A percentile compares a stretch with the other conserved stretches of the same genome.
Evolutionary conservation across 192 early-diverging fungal genomes (phyloP).

Genomic region (Dispira simplex): DNA sequence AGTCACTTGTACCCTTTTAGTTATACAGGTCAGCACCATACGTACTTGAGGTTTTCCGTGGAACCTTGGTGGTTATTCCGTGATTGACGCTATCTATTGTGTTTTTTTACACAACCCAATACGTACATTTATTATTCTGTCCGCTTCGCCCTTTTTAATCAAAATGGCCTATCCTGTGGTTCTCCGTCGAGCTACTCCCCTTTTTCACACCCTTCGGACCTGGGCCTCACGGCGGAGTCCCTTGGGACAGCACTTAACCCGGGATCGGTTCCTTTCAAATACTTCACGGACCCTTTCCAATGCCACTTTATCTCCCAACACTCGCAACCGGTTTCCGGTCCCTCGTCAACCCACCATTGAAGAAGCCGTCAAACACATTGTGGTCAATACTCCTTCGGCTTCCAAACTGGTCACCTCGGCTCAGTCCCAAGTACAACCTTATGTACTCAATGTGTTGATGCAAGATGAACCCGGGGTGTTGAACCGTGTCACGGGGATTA

Average conservation of each 20-base stretch:
- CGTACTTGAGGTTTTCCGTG: no score
- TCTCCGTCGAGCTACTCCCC: slow-evolving; percentile 22
- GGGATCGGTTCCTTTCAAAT: neutral
- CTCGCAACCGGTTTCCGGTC: neutral
- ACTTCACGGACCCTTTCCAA: neutral
- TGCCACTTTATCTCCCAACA: neutral
- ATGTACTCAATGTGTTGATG: slow-evolving; percentile 89
- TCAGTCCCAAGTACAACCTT: neutral
- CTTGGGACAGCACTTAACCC: neutral
- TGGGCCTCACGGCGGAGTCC: neutral
- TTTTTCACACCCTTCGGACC: slow-evolving; percentile 12
- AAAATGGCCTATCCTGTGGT: no score
- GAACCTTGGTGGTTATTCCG: no score
- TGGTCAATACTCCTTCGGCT: neutral
- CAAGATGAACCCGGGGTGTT: slow-evolving; percentile 76
- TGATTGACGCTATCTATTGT: no score
- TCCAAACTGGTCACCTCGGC: neutral
- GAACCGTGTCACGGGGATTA: slow-evolving; percentile 62
- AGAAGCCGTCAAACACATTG: slow-evolving; percentile 13
- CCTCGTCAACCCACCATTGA: slow-evolving; percentile 19
- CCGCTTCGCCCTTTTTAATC: no score
- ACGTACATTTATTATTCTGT: no score
- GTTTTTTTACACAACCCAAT: no score
- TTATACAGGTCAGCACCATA: no score
- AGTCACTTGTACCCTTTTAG: no score